Conservation (phyloP, 2,329 filamentous ascomycete species). For the Chaetomium sp. region DNA sequence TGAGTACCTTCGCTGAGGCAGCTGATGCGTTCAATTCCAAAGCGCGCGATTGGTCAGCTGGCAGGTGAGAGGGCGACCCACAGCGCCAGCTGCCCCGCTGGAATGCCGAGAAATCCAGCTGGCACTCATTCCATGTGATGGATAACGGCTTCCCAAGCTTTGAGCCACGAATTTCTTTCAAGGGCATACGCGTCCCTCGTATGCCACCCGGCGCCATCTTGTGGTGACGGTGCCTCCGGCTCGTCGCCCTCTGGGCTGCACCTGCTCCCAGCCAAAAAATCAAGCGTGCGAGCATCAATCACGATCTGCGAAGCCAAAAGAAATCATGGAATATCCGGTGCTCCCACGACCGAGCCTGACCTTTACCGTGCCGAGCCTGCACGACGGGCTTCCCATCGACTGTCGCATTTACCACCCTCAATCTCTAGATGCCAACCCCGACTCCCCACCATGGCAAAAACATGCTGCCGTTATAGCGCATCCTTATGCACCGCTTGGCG, state of each 20-base stretch:
- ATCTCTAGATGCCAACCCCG: conserved; percentile 32
- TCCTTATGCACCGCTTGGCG: conserved; percentile 84
- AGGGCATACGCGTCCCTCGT: background rate
- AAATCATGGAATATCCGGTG: conserved; percentile 24
- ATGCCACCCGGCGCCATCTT: background rate
- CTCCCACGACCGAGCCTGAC: conserved; percentile 53
- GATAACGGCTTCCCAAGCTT: background rate
- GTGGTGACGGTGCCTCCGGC: background rate
- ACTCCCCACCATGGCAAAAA: conserved; percentile 37
- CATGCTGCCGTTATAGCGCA: conserved; percentile 69
- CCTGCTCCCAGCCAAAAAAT: too few species aligned
- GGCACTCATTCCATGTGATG: too few species aligned
- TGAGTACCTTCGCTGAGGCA: too few species aligned
- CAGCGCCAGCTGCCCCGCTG: too few species aligned
- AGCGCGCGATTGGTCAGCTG: too few species aligned
- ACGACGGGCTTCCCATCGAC: conserved; percentile 69
- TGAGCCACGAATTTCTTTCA: background rate
- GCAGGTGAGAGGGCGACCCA: too few species aligned
- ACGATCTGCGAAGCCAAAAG: too few species aligned
- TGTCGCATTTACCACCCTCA: conserved; percentile 76
- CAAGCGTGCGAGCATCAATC: too few species aligned
- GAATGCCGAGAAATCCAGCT: too few species aligned
- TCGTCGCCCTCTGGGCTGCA: background rate
- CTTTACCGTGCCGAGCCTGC: conserved; percentile 77
- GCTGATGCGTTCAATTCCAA: too few species aligned